These are phyloP conservation scores for Chamaecyparis obtusa DNA, from an alignment of 75 land plant species.

Conservation along the genomic window DNA sequence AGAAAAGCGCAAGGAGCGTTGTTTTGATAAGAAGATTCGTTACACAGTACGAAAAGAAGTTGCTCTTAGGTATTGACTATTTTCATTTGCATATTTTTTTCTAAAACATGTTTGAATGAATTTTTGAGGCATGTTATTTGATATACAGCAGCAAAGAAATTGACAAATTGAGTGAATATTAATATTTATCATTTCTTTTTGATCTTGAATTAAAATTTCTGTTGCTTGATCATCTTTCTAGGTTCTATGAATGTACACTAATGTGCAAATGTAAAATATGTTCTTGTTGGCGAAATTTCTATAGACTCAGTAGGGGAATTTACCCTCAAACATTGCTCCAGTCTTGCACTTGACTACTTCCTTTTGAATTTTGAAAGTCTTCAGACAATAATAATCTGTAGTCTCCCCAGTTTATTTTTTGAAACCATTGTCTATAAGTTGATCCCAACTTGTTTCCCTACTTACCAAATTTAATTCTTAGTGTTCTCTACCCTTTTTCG, in stretches of 20 bases:
- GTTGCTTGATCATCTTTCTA: neutral
- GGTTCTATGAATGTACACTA: neutral
- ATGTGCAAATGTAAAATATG: neutral
- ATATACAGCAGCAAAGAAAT: neutral
- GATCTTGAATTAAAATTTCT: neutral
- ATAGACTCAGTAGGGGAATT: neutral
- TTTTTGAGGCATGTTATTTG: neutral
- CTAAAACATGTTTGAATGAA: neutral
- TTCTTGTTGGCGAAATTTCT: neutral
- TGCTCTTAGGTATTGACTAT: slow-evolving; percentile 70
- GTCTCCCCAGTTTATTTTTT: neutral
- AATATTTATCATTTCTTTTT: neutral
- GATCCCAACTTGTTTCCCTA: neutral
- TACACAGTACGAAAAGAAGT: slow-evolving; percentile 89
- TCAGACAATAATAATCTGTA: neutral
- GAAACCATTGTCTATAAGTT: neutral
- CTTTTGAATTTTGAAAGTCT: neutral
- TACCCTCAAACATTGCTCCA: neutral
- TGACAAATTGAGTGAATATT: neutral
- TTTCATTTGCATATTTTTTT: neutral
- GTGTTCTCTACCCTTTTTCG: neutral
- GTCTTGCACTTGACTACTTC: neutral
- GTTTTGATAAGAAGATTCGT: slow-evolving; percentile 89
- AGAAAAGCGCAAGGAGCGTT: slow-evolving; percentile 88
- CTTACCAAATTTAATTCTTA: too few species aligned